Evolutionary conservation across 805 yeast species (phyloP).

Genomic region (Yarrowia yakushimensis): DNA sequence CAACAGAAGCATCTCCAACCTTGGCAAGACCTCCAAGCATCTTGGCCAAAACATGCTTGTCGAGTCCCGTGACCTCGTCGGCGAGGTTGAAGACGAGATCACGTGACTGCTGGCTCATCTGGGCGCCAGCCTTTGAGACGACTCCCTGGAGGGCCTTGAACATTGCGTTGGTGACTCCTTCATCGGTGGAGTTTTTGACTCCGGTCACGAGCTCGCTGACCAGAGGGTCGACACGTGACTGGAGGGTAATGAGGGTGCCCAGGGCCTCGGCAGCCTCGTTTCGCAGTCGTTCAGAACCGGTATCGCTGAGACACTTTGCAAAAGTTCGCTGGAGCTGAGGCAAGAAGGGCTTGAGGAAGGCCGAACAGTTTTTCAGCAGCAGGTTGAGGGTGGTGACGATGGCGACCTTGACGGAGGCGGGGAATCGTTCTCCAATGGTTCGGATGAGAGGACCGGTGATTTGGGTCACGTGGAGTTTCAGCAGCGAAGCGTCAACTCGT

Average conservation of each 20-base stretch:
- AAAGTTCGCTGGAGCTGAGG: conserved; percentile 98
- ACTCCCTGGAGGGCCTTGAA: conserved; percentile 80
- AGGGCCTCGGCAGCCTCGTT: conserved; percentile 84
- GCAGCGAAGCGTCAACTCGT: conserved; percentile 65
- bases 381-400: conserved; percentile 79
- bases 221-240: conserved; percentile 91
- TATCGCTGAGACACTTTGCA: conserved; percentile 82
- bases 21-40: conserved; percentile 73
- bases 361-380: conserved; percentile 78
- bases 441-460: conserved; percentile 97
- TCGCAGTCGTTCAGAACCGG: conserved; percentile 65
- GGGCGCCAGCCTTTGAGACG: conserved; percentile 70
- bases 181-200: conserved; percentile 59
- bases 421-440: conserved; percentile 93
- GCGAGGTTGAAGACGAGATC: conserved; percentile 64
- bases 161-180: conserved; percentile 80
- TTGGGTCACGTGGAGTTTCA: conserved; percentile 84
- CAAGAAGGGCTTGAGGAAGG: conserved; percentile 86
- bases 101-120: conserved; percentile 72
- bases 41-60: conserved; percentile 59
- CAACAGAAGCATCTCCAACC: conserved; percentile 46
- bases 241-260: conserved; percentile 81
- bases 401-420: conserved; percentile 90
- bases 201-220: conserved; percentile 76
- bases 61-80: conserved; percentile 55